Conservation (phyloP, 2,329 filamentous ascomycete genomes). For the Dryadomyces sulphureus region DNA sequence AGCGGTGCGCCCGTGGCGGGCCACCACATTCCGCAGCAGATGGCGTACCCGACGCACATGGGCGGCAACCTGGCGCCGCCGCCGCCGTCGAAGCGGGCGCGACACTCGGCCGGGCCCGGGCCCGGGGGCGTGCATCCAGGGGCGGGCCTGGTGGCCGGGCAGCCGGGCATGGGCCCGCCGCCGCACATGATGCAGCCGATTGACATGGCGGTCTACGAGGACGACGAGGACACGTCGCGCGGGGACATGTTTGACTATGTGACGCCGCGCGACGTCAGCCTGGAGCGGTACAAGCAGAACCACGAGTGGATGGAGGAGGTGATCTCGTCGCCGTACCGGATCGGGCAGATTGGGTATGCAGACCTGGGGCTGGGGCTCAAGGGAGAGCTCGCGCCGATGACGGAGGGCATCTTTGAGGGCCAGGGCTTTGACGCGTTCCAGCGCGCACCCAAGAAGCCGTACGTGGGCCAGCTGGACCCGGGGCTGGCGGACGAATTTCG, state of each 20-base stretch:
- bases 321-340: conserved; percentile 75
- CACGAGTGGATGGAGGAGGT: conserved; percentile 99
- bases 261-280: conserved; percentile 77
- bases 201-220: conserved; percentile 40
- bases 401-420: conserved; percentile 69
- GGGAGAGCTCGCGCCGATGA: conserved; percentile 69
- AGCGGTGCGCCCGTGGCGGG: conserved; percentile 27
- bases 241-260: conserved; percentile 85
- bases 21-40: conserved; percentile 34
- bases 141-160: conserved; percentile 8
- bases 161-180: conserved; percentile 21
- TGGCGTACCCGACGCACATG: conserved; percentile 45
- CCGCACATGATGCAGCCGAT: conserved; percentile 4
- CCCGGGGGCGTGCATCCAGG: conserved; percentile 14
- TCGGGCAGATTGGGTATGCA: conserved; percentile 70
- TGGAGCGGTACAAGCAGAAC: conserved; percentile 79
- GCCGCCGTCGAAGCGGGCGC: conserved; percentile 40
- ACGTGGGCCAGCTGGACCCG: conserved; percentile 52
- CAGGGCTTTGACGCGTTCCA: conserved; percentile 33
- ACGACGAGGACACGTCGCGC: conserved; percentile 76
- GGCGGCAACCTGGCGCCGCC: conserved; percentile 28
- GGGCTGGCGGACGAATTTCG: conserved; percentile 76
- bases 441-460: conserved; percentile 38
- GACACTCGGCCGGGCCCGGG: conserved; percentile 20
- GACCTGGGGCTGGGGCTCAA: conserved; percentile 76